Evolutionary conservation across 345 rosid species (phyloP), one percentile per base, ranked within the genome.

Genomic region (Microcos paniculata): DNA sequence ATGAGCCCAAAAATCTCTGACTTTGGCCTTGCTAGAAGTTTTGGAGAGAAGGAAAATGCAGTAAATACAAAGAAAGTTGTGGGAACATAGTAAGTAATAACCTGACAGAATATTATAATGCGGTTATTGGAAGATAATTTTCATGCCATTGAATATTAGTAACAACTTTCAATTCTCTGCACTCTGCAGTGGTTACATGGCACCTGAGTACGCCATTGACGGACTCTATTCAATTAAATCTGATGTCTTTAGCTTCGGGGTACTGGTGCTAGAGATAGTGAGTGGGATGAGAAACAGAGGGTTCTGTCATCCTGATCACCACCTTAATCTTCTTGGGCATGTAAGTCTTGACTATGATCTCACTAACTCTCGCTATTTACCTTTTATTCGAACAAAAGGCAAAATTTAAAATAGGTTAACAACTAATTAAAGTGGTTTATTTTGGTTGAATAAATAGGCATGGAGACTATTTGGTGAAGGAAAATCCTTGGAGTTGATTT

Each of bases 71-170:
- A 53, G 46, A 84, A 80, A 76, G 84, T 89, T 30, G 89, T 85
- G 8, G 92, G 92, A 77, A 86, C 92, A 73, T 86, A 85, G 90
- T 87, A 81, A 30, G 88, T n/a, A n/a, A n/a, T n/a, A n/a, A n/a
- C 69, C 56, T 53, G n/a, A 15, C 26, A 24, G 49, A 9, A 30
- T 4, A 49, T 4, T 13, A 24, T 13, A n/a, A 21, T 55, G 10
- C 10, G 9, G 8, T 55, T 42, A n/a, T n/a, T n/a, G n/a, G 45
- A 10, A 42, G 8, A 6, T 42, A 10, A 42, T 42, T 1, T 42
- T 42, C 11, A 1, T 42, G 1, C 1, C 28, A 8, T 10, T 9
- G 28, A 55, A 2, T 55, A 10, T 9, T 26, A 24, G 16, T 24
- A 4, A 4, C 30, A 8, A 12, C 11, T 1, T 42, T 6, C 45